phyloP scores from a whole-genome alignment of 2,329 filamentous ascomycete species.

The Xylaria sp. region DNA sequence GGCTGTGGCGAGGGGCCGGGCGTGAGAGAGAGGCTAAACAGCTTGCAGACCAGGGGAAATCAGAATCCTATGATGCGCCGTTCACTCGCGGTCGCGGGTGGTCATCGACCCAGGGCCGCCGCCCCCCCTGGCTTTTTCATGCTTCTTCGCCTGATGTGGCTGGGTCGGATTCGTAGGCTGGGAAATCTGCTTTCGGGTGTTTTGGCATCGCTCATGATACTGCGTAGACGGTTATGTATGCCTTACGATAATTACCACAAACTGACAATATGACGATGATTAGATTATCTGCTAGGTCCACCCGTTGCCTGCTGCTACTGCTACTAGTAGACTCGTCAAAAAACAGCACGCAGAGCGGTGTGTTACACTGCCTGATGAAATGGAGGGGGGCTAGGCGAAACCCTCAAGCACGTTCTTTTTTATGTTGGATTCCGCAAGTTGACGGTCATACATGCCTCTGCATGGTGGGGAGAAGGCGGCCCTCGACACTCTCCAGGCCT shows the following conservation, averaged over 20 bases:
- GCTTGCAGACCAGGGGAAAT: constrained; percentile 40
- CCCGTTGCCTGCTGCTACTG: constrained; percentile 2
- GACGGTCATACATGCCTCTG: constrained; percentile 17
- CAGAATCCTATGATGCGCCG: constrained; percentile 35
- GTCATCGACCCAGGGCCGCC: constrained; percentile 8
- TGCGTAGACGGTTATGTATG: constrained; percentile 19
- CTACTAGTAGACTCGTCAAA: neutral
- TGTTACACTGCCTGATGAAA: constrained; percentile 34
- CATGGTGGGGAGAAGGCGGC: constrained; percentile 32
- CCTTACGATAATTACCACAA: constrained; percentile 25
- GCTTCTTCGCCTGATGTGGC: constrained; percentile 31
- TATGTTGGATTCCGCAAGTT: constrained; percentile 25
- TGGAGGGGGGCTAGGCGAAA: constrained; percentile 22
- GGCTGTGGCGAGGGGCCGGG: constrained; percentile 36
- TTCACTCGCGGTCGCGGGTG: constrained; percentile 30
- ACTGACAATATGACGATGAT: constrained; percentile 19
- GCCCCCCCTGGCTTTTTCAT: constrained; percentile 21
- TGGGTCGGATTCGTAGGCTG: constrained; percentile 31
- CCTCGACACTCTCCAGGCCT: constrained; percentile 10
- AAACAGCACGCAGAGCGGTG: constrained; percentile 30
- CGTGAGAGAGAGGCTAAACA: constrained; percentile 40
- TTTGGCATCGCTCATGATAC: constrained; percentile 23
- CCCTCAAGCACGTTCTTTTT: constrained; percentile 22
- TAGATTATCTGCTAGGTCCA: neutral
- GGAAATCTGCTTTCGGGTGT: constrained; percentile 25